Evolutionary conservation across 2,329 filamentous ascomycete species (phyloP).

Genomic region (Akanthomyces uredinophilus): DNA sequence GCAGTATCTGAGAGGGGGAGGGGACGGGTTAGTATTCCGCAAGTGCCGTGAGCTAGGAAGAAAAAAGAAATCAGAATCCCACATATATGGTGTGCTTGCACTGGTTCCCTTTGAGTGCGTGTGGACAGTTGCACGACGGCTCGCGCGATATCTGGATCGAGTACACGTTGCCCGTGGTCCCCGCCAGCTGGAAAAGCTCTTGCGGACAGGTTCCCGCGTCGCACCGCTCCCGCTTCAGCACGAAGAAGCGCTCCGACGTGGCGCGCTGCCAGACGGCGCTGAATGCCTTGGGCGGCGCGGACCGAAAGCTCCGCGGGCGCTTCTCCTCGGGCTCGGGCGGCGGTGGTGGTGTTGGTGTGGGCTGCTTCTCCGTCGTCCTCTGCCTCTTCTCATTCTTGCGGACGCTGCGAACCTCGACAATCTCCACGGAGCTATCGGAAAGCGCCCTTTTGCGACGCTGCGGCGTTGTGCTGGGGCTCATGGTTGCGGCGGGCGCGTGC

Average conservation of each 20-base stretch:
- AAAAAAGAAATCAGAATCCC: too few species aligned
- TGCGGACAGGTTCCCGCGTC: slow-evolving; percentile 32
- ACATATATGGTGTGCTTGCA: slow-evolving; percentile 64
- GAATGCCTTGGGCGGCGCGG: slow-evolving; percentile 31
- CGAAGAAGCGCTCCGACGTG: slow-evolving; percentile 40
- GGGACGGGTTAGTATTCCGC: too few species aligned
- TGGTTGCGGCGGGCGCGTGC: too few species aligned
- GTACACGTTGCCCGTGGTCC: slow-evolving; percentile 63
- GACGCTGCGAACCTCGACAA: background rate
- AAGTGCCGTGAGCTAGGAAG: too few species aligned
- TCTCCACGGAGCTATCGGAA: background rate
- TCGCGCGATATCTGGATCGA: slow-evolving; percentile 46
- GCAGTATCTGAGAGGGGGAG: slow-evolving; percentile 41
- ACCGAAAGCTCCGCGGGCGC: slow-evolving; percentile 30
- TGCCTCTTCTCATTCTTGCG: background rate
- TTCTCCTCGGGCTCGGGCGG: slow-evolving; percentile 27
- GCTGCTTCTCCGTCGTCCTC: background rate
- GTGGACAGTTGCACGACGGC: slow-evolving; percentile 52
- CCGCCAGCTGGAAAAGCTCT: slow-evolving; percentile 55
- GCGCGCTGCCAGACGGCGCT: slow-evolving; percentile 34
- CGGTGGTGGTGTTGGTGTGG: too few species aligned
- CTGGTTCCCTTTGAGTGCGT: slow-evolving; percentile 47
- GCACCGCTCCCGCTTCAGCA: slow-evolving; percentile 35
- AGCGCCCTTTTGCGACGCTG: background rate
- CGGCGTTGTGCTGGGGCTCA: background rate